Evolutionary conservation across 1,284 basidiomycete genomes (phyloP), one percentile per base, ranked within the genome.

Genomic region (Xerocomus minutiporus): DNA sequence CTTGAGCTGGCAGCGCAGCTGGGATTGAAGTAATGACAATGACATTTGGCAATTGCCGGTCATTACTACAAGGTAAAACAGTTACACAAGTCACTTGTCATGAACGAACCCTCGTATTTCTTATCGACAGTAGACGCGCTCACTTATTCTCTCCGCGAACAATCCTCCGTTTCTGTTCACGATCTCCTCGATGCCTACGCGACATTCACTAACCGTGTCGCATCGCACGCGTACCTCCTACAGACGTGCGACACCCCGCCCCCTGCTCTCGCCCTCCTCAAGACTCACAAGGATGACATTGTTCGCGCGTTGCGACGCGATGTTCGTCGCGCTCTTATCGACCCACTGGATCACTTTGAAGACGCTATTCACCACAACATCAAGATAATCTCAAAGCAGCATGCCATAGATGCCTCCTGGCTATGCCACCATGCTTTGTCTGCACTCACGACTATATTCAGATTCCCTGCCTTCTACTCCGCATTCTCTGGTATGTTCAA

Each of bases 171-270:
- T n/a, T 72, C 73, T 1, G 51, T 68, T 31, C 77, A 81, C 56
- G 80, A 82, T 60, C 66, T 84, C 51, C 63, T 75, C 28, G 82
- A 86, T 59, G 81, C 84, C 20, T 86, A 86, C 60, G 69, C 66
- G 52, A 71, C 73, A 1, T 70, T 86, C 39, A 73, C 73, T 1
- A 63, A 64, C 39, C 73, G 78, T 25, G 65, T 84, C 48, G 70
- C 74, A 28, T 60, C 66, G 3, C 67, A 74, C 20, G 61, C 65
- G 8, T 51, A 57, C 2, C 41, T 52, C 25, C 56, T 79, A 3
- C 43, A 66, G 8, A 40, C 53, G 1, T 52, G 45, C 11, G 48
- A 62, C 20, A 42, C 61, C 17, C 36, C 51, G 4, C 56, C 58
- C 6, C 67, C 72, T 28, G 71, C 74, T 20, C 56, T 82, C 39